Evolutionary conservation across 345 rosid species (phyloP), one percentile per base, ranked within the genome.

Genomic region (Lumnitzera littorea): DNA sequence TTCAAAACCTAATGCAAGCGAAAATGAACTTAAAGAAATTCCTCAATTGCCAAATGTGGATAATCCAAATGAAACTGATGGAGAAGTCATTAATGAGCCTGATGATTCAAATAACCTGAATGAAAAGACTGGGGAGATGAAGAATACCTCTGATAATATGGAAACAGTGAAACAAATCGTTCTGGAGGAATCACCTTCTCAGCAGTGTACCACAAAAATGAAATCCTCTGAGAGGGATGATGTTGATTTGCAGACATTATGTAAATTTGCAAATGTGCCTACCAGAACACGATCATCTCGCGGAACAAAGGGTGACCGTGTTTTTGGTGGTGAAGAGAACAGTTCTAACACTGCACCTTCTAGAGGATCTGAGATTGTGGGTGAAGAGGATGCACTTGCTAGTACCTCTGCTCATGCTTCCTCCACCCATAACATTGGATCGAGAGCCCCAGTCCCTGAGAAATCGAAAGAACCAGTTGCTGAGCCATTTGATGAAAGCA

Each of bases 211-310:
- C 31, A 59, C 49, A 43, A 80, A 66, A 57, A 76, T 58, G 57
- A 79, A 79, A 56, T 29, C 73, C 52, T 75, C 64, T 4, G 63
- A 71, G 65, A 78, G 82, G 68, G 74, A 65, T 60, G 70, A 57
- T 55, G 52, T 78, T 74, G 89, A 80, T 80, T 80, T 94, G 70
- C 79, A 82, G 24, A 62, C 80, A 24, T 72, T 84, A 36, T 83
- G 99, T 73, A 94, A 82, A 62, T 84, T 94, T 58, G 78, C 77
- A 60, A 94, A 94, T 69, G 79, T 94, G 60, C 95, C 96, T 52
- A 94, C 95, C 14, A 94, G 73, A 78, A 86, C 72, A 3, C 96
- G 97, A 50, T 86, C 99, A 59, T 56, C 41, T 27, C 82, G 75
- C 70, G 68, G 58, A 46, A 53, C 73, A 56, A 86, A 77, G 74